Percentiles rank a stretch among this genome's conserved stretches.
Evolutionary conservation across 1,284 basidiomycete genomes (phyloP).

Genomic region (Irpex rosettiformis): DNA sequence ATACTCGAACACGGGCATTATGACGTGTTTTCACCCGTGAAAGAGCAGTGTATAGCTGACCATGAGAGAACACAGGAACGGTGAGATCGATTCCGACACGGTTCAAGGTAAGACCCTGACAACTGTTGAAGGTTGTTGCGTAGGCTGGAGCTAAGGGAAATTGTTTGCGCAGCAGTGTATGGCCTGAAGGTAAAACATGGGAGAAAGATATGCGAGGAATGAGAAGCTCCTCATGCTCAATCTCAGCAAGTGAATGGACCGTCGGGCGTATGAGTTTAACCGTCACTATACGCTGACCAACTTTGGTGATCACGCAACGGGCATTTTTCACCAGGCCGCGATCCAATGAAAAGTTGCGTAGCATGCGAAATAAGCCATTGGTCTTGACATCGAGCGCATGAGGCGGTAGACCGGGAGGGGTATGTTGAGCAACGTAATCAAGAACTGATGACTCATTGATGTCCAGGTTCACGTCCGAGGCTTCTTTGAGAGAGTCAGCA

Average conservation of each 20-base stretch:
- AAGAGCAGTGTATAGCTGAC: constrained; percentile 41
- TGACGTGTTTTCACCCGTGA: constrained; percentile 32
- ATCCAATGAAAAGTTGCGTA: constrained; percentile 37
- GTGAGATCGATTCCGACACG: constrained; percentile 34
- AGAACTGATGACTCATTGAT: constrained; percentile 16
- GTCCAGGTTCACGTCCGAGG: no score
- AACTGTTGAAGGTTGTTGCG: constrained; percentile 41
- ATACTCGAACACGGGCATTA: no score
- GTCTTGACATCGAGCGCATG: constrained; percentile 30
- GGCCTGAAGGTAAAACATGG: constrained; percentile 17
- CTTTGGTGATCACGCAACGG: constrained; percentile 28
- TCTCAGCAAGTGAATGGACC: no score
- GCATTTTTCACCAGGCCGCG: constrained; percentile 39
- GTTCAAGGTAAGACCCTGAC: constrained; percentile 40
- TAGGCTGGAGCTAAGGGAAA: constrained; percentile 40
- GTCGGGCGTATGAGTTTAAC: no score
- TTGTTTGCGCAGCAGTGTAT: constrained; percentile 34
- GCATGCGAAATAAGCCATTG: constrained; percentile 32
- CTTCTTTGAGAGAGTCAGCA: no score
- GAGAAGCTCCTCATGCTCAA: no score
- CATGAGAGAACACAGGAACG: constrained; percentile 37
- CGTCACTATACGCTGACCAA: constrained; percentile 26
- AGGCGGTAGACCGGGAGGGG: constrained; percentile 30
- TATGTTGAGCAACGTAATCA: constrained; percentile 24
- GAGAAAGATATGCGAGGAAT: no score